Conservation (phyloP, 352 stramenopile species). For the Halophytophthora batemanensis region DNA sequence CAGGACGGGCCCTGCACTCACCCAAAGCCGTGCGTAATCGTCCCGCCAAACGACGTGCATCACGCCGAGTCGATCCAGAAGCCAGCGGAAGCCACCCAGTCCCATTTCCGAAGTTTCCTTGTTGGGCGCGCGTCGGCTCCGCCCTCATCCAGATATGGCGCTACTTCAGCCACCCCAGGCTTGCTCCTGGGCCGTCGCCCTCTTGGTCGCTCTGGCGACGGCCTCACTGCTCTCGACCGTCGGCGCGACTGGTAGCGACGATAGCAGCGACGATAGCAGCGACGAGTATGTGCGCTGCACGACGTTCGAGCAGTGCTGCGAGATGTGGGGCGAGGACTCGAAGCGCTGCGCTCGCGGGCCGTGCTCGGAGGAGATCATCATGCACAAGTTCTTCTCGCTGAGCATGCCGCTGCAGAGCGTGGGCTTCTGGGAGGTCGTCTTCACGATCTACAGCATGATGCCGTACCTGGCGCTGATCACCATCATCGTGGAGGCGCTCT, state of each 20-base stretch:
- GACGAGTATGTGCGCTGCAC: slow-evolving; percentile 25
- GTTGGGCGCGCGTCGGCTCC: too few relatives aligned
- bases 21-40: neutral
- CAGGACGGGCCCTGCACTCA: too few relatives aligned
- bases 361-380: slow-evolving; percentile 33
- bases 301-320: slow-evolving; percentile 38
- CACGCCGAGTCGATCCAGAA: neutral
- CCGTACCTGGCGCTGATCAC: slow-evolving; percentile 39
- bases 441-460: slow-evolving; percentile 43
- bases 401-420: slow-evolving; percentile 37
- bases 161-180: too few relatives aligned
- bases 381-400: slow-evolving; percentile 49
- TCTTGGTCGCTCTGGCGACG: neutral
- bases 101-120: too few relatives aligned
- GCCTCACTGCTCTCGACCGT: neutral
- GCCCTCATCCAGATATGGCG: too few relatives aligned
- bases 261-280: slow-evolving; percentile 19
- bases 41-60: neutral
- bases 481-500: slow-evolving; percentile 32
- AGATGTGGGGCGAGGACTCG: slow-evolving; percentile 35
- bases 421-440: slow-evolving; percentile 42
- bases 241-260: slow-evolving; percentile 1
- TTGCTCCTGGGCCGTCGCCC: too few relatives aligned
- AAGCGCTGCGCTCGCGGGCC: slow-evolving; percentile 39
- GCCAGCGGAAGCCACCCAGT: too few relatives aligned